phyloP scores from a whole-genome alignment of 2,329 filamentous ascomycete genomes.

The Xylaria hypoxylon region DNA sequence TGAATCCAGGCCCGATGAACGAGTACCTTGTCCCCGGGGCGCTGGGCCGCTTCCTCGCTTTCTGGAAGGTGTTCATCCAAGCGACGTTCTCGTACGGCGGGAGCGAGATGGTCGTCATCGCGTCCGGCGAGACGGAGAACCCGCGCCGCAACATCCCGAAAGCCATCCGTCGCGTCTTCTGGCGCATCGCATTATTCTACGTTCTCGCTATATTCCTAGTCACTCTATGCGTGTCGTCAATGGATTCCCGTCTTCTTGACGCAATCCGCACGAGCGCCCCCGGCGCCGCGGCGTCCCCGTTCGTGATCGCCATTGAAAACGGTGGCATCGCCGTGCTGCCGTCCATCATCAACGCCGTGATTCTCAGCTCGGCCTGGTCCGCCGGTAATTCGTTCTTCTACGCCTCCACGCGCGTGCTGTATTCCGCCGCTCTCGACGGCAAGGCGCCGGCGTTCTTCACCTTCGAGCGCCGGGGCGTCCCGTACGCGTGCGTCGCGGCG shows the following conservation, averaged over 20 bases:
- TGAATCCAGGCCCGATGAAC: constrained; percentile 57
- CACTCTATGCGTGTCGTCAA: constrained; percentile 52
- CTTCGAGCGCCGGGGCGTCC: constrained; percentile 69
- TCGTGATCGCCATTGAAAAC: constrained; percentile 73
- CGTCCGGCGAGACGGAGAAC: constrained; percentile 70
- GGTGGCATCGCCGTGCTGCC: constrained; percentile 71
- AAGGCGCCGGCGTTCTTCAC: constrained; percentile 63
- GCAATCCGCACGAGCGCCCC: constrained; percentile 46
- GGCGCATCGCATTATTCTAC: constrained; percentile 75
- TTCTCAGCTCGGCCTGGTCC: constrained; percentile 60
- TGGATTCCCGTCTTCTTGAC: constrained; percentile 49
- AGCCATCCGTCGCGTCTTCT: constrained; percentile 76
- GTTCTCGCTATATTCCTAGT: constrained; percentile 69
- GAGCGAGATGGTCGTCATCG: constrained; percentile 56
- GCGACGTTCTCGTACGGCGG: constrained; percentile 63
- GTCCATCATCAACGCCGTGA: constrained; percentile 74
- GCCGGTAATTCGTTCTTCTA: constrained; percentile 52
- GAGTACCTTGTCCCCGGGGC: constrained; percentile 55
- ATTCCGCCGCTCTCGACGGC: constrained; percentile 62
- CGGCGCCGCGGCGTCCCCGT: constrained; percentile 61
- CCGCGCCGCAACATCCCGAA: constrained; percentile 71
- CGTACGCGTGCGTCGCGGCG: constrained; percentile 67
- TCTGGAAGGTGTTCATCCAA: constrained; percentile 60
- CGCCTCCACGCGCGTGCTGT: constrained; percentile 49
- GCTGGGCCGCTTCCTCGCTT: constrained; percentile 57